Base-by-base conservation (phyloP, 352 stramenopile species). In the Pythium pyrilobum region DNA sequence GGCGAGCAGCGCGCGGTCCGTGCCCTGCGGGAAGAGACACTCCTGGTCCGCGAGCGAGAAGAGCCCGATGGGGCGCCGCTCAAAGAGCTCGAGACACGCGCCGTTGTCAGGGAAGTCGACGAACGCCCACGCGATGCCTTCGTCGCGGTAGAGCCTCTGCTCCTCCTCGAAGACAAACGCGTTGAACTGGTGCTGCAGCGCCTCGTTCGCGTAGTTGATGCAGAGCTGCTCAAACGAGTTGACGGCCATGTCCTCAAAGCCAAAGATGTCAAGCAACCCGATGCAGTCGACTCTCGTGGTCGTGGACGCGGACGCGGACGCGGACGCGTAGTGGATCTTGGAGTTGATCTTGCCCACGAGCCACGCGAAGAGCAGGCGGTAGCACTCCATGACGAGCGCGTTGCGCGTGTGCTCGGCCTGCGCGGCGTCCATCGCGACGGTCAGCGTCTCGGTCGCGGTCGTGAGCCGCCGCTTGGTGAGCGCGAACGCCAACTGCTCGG, bases 331-430 rank as follows among this genome's bases (percentile, higher is more conserved):
- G 31, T 54, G 51, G 44, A 96, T 92, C 59, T 86, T 85, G 44
- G 76, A 69, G 69, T 98, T 98, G 53, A 98, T 85, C 11, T 76
- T 74, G 7, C 72, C 71, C 29, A 99, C 95, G 38, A 99, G 81
- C 92, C 93, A 99, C 36, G 96, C 78, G 56, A 98, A 98, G 5
- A 97, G 65, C 43, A 92, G 63, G 10, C 87, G 74, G 64, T 98
- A 98, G 44, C 93, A 81, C 63, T 93, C 87, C 83, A 97, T 98
- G 11, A 87, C 78, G 10, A 98, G 71, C 21, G 88, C 91, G 51
- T 97, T 87, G 21, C 90, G 74, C 10, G 81, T 90, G 59, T 96
- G 76, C 13, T 74, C 66, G 34, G 85, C 77, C 37, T 92, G 81
- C 4, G 54, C 51, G 2, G 79, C 74, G 24, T 89, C 76, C 40